phyloP scores from a whole-genome alignment of 1,284 basidiomycete species.

The Cutaneotrichosporon sp. region DNA sequence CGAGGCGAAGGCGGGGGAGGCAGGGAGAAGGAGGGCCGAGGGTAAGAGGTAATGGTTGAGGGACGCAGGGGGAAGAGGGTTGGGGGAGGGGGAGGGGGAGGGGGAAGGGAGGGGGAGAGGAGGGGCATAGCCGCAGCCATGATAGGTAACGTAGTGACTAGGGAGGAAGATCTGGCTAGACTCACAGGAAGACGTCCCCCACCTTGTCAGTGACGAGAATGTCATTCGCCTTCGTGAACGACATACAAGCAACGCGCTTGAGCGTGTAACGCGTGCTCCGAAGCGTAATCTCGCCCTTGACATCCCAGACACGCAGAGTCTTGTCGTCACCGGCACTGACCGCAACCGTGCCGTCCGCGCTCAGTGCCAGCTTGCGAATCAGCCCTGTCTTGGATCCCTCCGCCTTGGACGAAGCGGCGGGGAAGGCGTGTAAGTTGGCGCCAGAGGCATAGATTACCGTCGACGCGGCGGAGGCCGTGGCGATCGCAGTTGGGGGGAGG shows the following conservation, averaged over 20 bases:
- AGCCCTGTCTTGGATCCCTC: constrained; percentile 42
- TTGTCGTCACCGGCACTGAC: constrained; percentile 77
- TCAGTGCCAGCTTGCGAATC: constrained; percentile 63
- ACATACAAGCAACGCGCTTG: constrained; percentile 33
- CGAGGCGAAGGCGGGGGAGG: too few species aligned
- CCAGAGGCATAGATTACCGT: constrained; percentile 19
- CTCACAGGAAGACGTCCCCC: constrained; percentile 47
- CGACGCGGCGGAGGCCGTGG: constrained; percentile 17
- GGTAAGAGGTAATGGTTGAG: too few species aligned
- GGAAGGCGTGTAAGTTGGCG: constrained; percentile 19
- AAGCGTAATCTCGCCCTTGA: constrained; percentile 40
- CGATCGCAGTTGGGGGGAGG: constrained; percentile 23
- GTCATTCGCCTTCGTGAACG: constrained; percentile 27
- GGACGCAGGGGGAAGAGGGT: too few species aligned
- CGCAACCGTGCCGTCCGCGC: constrained; percentile 57
- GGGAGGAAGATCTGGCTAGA: too few species aligned
- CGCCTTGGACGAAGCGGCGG: constrained; percentile 15
- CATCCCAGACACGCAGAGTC: constrained; percentile 67
- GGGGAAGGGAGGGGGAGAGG: too few species aligned
- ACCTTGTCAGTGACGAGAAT: constrained; percentile 50
- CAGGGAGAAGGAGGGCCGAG: too few species aligned
- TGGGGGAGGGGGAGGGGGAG: too few species aligned
- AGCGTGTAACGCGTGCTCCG: constrained; percentile 18
- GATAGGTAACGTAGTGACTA: too few species aligned
- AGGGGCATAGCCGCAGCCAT: not conserved